These are phyloP conservation scores for Sordariomycetes sp. DNA, from an alignment of 2,329 filamentous ascomycete species.

Conservation along the genomic window DNA sequence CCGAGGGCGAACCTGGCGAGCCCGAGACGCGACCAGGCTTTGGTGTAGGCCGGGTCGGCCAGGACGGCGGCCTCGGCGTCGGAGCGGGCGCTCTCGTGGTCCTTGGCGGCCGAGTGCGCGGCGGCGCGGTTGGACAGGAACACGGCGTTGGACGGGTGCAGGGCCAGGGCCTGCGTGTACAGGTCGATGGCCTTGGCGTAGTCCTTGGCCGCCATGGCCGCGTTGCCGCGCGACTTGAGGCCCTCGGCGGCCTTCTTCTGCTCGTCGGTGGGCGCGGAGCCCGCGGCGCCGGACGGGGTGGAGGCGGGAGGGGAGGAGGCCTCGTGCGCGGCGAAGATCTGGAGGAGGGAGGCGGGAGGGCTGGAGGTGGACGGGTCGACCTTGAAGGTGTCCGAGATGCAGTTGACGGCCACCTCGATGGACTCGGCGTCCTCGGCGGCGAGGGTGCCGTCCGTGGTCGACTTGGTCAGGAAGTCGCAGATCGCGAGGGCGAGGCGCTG, in stretches of 20 bases:
- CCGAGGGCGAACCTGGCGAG: constrained; percentile 86
- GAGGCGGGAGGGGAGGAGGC: constrained; percentile 48
- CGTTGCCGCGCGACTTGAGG: constrained; percentile 85
- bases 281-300: constrained; percentile 19
- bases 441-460: constrained; percentile 79
- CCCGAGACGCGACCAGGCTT: constrained; percentile 91
- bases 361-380: constrained; percentile 73
- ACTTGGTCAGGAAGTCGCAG: constrained; percentile 85
- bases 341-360: constrained; percentile 71
- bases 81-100: constrained; percentile 73
- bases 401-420: constrained; percentile 88
- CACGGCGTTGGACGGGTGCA: constrained; percentile 81
- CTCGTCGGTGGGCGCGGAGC: constrained; percentile 34
- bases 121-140: constrained; percentile 97
- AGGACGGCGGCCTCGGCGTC: constrained; percentile 88
- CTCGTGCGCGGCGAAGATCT: constrained; percentile 94
- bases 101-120: constrained; percentile 73
- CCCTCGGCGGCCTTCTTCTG: constrained; percentile 74
- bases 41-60: constrained; percentile 87
- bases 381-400: constrained; percentile 91
- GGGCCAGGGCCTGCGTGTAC: constrained; percentile 76
- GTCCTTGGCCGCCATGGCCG: constrained; percentile 90
- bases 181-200: constrained; percentile 72
- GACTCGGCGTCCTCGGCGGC: constrained; percentile 81
- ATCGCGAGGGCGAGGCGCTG: constrained; percentile 95